These are phyloP conservation scores for Exobasidium rhododendri DNA, from an alignment of 1,284 basidiomycete species.

Conservation along the genomic window DNA sequence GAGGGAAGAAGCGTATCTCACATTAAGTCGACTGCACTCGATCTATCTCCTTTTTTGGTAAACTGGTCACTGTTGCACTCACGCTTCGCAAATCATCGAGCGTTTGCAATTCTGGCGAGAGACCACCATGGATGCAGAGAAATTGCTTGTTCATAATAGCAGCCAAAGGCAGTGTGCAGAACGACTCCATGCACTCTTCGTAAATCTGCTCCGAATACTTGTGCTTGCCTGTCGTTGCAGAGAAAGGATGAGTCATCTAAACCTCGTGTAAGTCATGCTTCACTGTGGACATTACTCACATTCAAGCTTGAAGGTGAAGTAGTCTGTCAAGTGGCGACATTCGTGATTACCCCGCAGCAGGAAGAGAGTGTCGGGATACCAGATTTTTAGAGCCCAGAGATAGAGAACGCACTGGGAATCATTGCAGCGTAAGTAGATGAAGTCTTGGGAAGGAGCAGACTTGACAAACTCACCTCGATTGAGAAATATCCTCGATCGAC, in stretches of 20 bases:
- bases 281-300: constrained; percentile 20
- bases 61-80: constrained; percentile 9
- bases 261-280: neutral
- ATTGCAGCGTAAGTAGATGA: constrained; percentile 6
- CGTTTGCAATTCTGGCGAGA: constrained; percentile 84
- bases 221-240: constrained; percentile 38
- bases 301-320: constrained; percentile 55
- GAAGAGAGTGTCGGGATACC: constrained; percentile 54
- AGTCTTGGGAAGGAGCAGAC: neutral
- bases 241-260: neutral
- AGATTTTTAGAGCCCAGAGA: constrained; percentile 53
- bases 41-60: neutral
- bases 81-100: constrained; percentile 74
- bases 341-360: constrained; percentile 55
- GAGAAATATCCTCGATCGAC: constrained; percentile 55
- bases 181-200: constrained; percentile 65
- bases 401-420: constrained; percentile 43
- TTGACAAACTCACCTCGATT: constrained; percentile 38
- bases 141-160: constrained; percentile 98
- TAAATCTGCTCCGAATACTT: constrained; percentile 55
- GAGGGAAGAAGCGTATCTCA: too few relatives aligned
- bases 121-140: constrained; percentile 87
- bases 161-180: constrained; percentile 84
- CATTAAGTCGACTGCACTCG: too few relatives aligned
- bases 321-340: constrained; percentile 54